Percentiles rank a stretch among this genome's conserved stretches.
Conservation (phyloP, 176 grass and related monocot species). For the Oryza meridionalis region DNA sequence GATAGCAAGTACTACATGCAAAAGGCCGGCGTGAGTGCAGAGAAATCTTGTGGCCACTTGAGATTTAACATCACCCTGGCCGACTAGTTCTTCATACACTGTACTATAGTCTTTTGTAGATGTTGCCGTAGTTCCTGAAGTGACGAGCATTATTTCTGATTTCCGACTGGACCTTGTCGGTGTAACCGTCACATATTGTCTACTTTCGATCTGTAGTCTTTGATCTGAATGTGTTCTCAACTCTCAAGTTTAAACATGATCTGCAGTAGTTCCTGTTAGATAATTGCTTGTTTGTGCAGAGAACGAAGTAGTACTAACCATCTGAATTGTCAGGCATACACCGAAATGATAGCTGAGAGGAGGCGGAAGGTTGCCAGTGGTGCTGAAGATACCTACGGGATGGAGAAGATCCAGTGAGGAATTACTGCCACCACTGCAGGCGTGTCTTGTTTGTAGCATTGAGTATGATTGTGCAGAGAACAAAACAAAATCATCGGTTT, state of each 20-base stretch:
- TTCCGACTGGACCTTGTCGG: neutral
- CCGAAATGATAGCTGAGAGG: slow-evolving; percentile 88
- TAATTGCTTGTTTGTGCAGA: neutral
- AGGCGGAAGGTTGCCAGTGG: slow-evolving; percentile 76
- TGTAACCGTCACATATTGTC: neutral
- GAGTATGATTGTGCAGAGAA: slow-evolving; percentile 1
- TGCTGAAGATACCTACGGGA: slow-evolving; percentile 93
- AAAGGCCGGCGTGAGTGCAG: neutral
- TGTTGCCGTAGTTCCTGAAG: neutral
- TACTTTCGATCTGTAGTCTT: neutral
- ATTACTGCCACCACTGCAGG: neutral
- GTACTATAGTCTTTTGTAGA: neutral
- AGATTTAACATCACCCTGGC: neutral
- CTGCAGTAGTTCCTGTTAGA: neutral
- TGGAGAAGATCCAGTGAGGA: slow-evolving; percentile 52
- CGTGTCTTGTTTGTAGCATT: neutral
- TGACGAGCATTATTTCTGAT: neutral
- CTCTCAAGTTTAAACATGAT: neutral
- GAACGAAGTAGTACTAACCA: neutral
- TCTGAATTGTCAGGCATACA: slow-evolving; percentile 69
- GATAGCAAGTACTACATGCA: neutral
- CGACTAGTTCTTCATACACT: neutral
- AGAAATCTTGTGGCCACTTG: neutral
- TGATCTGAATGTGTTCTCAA: neutral
- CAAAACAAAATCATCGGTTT: neutral